Evolutionary conservation across 345 rosid species (phyloP), one percentile per base, ranked within the genome.

Genomic region (Acer yangbiense): DNA sequence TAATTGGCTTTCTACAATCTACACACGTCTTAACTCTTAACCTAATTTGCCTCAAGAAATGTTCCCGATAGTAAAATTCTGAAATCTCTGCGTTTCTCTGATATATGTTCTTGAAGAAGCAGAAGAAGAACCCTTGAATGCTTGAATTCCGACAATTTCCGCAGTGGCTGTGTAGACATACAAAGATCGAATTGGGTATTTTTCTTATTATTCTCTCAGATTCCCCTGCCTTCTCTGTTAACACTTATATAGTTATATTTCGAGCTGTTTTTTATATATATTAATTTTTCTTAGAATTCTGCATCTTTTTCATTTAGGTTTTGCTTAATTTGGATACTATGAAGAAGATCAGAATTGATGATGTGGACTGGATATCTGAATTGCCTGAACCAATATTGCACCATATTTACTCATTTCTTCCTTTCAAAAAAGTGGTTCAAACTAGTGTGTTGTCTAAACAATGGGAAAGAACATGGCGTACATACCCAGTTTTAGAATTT

Each of bases 401-500:
- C 25, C 66, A 25, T 27, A 63, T 63, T 63, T 63, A 6, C 32
- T 73, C 39, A 13, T 60, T 43, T 4, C 76, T 73, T n/a, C 55
- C 76, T 0, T 58, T 3, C 43, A 70, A 52, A 21, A 17, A 72
- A 41, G 39, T 4, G 20, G 67, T 41, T 39, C 76, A 61, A 43
- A n/a, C 76, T n/a, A 1, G n/a, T 13, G 2, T 60, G 7, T 3
- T 72, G 27, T 72, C 76, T 0, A 60, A 72, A 8, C 21, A 0
- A 60, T 72, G 66, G 66, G 7, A 60, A 60, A 8, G 46, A 13
- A 50, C 54, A 0, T 60, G 67, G 54, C 6, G 16, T 60, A 29
- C 67, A 6, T 72, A 58, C 14, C 67, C 76, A 0, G 20, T 39
- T 61, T 13, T 72, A 16, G 21, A 20, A 1, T 72, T 72, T 13